Conservation (phyloP, 495 filamentous ascomycete species). For the Podospora bellae-mahoneyi region DNA sequence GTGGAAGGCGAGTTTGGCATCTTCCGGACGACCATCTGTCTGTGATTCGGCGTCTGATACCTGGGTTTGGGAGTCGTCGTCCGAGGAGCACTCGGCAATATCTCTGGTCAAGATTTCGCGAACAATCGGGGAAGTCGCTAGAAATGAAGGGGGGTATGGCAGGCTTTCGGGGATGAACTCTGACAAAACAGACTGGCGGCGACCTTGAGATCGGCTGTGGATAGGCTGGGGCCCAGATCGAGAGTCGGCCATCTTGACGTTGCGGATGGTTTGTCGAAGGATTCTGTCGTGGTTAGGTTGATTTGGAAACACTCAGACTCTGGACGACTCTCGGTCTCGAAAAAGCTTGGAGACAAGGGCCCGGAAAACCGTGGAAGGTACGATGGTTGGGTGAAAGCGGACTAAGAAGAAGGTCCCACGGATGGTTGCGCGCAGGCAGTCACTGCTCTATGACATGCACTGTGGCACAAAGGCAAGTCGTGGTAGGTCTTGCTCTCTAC, state of each 20-base stretch:
- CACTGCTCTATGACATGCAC: not conserved
- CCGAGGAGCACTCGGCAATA: slow-evolving; percentile 54
- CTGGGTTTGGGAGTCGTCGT: slow-evolving; percentile 40
- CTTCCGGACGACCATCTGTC: slow-evolving; percentile 19
- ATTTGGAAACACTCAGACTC: no score
- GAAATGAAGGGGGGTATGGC: slow-evolving; percentile 27
- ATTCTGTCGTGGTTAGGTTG: not conserved
- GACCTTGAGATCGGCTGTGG: slow-evolving; percentile 15
- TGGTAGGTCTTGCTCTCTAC: not conserved
- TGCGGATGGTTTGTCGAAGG: no score
- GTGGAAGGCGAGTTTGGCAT: slow-evolving; percentile 61
- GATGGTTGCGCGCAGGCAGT: not conserved
- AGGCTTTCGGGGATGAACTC: slow-evolving; percentile 23
- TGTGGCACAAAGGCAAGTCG: not conserved
- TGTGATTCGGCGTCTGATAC: slow-evolving; percentile 7
- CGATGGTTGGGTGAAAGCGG: not conserved
- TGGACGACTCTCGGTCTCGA: not conserved
- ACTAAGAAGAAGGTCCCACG: not conserved
- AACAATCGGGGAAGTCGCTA: slow-evolving; percentile 52
- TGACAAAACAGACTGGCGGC: slow-evolving; percentile 22
- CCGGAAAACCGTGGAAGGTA: not conserved
- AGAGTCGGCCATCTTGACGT: not conserved
- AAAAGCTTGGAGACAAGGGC: not conserved
- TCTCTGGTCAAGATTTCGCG: slow-evolving; percentile 67
- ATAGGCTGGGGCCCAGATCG: slow-evolving; percentile 11